Evolutionary conservation across 441 rosid species (phyloP), one percentile per base, ranked within the genome.

Genomic region (Raphanus hybrid): DNA sequence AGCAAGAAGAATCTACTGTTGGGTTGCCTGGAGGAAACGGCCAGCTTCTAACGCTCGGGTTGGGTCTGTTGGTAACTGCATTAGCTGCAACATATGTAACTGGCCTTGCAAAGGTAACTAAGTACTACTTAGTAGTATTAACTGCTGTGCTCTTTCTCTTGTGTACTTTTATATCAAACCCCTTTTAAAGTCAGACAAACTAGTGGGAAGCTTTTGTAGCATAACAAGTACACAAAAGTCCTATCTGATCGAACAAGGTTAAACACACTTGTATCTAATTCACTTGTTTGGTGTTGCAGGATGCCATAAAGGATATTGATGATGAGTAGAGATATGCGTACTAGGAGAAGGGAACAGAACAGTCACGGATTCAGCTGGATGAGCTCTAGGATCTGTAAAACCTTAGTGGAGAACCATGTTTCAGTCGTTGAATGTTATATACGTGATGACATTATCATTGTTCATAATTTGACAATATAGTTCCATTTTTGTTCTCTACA

Each of bases 1-100:
- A 96, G 99, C 97, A 93, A 89, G 99, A 96, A 43, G 99, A 90
- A 79, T 87, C 97, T 3, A 91, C 85, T 14, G 52, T 87, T 37
- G 93, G 93, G 66, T 80, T 92, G 55, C 27, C 83, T 3, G 97
- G 96, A 80, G 98, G 97, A 82, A 92, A 89, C 70, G 84, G 92
- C 55, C 90, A 88, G 82, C 81, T 96, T 23, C 75, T 87, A 83
- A 92, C 98, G 3, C 90, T 96, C 14, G 99, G 97, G 20, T 55
- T 92, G 32, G 97, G 98, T 74, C 84, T 96, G 65, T 71, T 96
- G 84, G 92, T 82, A 34, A 93, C 97, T 35, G 98, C 93, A 54
- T 52, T 96, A 63, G 98, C 97, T 43, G 98, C 91, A 45, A 81
- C 96, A 66, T 96, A 96, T 60, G 97, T 96, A 29, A 89, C 98